Conservation (phyloP, 2,329 filamentous ascomycete species). For the Penicillium sp. region DNA sequence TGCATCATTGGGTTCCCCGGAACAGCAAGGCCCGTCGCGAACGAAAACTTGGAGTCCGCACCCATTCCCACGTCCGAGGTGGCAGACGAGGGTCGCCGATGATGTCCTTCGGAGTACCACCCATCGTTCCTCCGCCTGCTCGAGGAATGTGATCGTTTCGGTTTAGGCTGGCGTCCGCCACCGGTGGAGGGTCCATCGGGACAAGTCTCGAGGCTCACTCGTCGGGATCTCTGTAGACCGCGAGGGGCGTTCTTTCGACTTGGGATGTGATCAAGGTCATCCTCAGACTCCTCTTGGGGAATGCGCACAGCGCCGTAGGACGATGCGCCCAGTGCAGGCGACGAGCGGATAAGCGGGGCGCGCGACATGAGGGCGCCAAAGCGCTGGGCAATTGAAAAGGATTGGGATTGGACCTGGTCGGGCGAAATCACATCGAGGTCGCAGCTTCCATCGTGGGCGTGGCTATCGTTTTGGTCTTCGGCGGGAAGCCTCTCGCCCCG, state of each 20-base stretch:
- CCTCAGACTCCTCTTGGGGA: conserved; percentile 22
- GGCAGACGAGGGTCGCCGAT: conserved; percentile 25
- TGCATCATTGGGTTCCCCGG: conserved; percentile 23
- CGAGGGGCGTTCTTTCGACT: neutral
- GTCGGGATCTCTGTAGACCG: conserved; percentile 1
- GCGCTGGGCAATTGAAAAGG: conserved; percentile 12
- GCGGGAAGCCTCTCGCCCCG: conserved; percentile 23
- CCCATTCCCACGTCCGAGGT: conserved; percentile 31
- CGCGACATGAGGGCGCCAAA: conserved; percentile 41
- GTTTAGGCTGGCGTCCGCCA: conserved; percentile 4
- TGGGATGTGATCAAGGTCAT: conserved; percentile 22
- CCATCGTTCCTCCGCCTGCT: conserved; percentile 14
- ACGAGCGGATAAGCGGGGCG: conserved; percentile 54
- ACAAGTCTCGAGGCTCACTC: conserved; percentile 11
- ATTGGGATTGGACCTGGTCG: conserved; percentile 5
- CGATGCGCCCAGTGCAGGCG: conserved; percentile 55
- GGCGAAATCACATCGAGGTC: conserved; percentile 3
- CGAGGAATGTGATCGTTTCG: conserved; percentile 15
- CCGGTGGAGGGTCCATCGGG: conserved; percentile 14
- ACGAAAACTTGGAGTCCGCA: conserved; percentile 29
- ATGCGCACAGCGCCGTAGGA: conserved; percentile 56
- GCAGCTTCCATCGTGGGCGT: conserved; percentile 5
- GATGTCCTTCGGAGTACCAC: conserved; percentile 10
- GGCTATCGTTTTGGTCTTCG: conserved; percentile 12
- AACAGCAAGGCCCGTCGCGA: conserved; percentile 26